phyloP scores from a whole-genome alignment of 129 eudicot species.

The Dittrichia graveolens region DNA sequence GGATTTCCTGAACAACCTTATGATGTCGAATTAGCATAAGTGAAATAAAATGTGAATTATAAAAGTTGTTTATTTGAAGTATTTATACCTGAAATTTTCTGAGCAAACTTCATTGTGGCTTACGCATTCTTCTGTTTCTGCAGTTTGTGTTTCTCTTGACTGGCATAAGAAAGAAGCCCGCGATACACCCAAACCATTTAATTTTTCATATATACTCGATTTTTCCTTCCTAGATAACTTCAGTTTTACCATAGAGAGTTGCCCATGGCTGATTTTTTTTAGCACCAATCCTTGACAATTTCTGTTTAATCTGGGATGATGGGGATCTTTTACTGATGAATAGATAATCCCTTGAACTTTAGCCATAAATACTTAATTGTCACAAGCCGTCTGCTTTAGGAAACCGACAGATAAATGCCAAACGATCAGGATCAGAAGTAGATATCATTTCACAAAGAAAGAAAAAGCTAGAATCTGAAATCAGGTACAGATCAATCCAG shows the following conservation, averaged over 20 bases:
- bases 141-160: constrained; percentile 58
- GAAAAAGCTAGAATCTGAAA: constrained; percentile 31
- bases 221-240: constrained; percentile 40
- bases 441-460: constrained; percentile 20
- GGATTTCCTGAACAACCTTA: too few relatives aligned
- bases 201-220: constrained; percentile 33
- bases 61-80: not conserved
- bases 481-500: not conserved
- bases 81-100: constrained; percentile 57
- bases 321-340: constrained; percentile 63
- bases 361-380: constrained; percentile 43
- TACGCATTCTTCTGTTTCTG: constrained; percentile 58
- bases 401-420: constrained; percentile 29
- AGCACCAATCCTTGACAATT: constrained; percentile 44
- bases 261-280: constrained; percentile 41
- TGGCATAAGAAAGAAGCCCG: constrained; percentile 52
- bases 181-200: constrained; percentile 15
- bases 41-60: not conserved
- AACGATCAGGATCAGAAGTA: constrained; percentile 26
- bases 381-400: constrained; percentile 16
- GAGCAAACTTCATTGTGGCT: constrained; percentile 53
- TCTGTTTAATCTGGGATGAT: constrained; percentile 49
- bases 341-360: constrained; percentile 60
- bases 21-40: not conserved
- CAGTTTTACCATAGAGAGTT: constrained; percentile 38